Conservation (phyloP, 768 basidiomycete genomes). For the Boletus pseudo-olivaceus region DNA sequence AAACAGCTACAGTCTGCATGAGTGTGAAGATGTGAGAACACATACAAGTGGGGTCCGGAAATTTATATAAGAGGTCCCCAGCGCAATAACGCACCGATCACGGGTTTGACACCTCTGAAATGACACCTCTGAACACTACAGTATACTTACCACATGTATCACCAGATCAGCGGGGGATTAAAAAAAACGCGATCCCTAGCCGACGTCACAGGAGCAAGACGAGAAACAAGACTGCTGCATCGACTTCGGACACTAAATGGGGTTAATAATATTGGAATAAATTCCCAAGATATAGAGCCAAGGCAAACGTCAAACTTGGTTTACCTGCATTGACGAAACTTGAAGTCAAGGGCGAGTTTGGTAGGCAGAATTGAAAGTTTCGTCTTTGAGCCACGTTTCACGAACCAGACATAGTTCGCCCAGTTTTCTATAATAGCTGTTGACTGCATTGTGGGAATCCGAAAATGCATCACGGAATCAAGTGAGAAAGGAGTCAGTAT, state of each 20-base stretch:
- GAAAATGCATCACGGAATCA: neutral
- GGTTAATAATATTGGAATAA: neutral
- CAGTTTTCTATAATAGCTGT: no score
- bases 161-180: neutral
- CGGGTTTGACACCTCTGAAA: no score
- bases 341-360: neutral
- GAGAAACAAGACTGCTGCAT: no score
- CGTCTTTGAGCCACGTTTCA: neutral
- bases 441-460: neutral
- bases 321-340: neutral
- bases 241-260: neutral
- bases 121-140: no score
- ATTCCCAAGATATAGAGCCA: neutral
- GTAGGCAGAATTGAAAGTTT: neutral
- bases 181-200: neutral
- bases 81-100: neutral
- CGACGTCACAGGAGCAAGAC: neutral
- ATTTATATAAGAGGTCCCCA: neutral
- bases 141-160: neutral
- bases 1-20: conserved; percentile 9
- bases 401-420: neutral
- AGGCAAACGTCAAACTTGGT: neutral
- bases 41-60: neutral
- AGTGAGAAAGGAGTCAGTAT: neutral
- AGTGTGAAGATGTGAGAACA: neutral